These are phyloP conservation scores for Singerocomus inundabilis DNA, from an alignment of 1,284 basidiomycete species.

Conservation along the genomic window DNA sequence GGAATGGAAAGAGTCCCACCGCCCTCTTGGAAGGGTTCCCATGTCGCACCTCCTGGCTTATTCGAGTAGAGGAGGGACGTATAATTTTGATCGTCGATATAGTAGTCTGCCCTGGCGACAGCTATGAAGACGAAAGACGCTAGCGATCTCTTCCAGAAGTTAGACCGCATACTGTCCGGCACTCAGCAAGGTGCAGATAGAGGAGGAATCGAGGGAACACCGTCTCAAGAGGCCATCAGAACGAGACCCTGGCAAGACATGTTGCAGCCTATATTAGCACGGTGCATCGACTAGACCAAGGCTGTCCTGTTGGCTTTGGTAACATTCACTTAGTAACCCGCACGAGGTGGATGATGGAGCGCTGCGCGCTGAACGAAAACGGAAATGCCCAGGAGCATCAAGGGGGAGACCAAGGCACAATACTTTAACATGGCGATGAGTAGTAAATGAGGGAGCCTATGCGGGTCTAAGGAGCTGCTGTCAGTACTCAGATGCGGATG, in stretches of 20 bases:
- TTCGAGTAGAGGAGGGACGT: constrained; percentile 17
- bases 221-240: too few relatives aligned
- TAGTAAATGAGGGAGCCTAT: too few relatives aligned
- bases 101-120: constrained; percentile 15
- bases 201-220: background rate
- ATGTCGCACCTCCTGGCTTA: constrained; percentile 13
- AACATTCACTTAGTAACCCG: background rate
- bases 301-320: too few relatives aligned
- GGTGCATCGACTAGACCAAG: background rate
- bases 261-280: background rate
- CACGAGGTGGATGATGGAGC: too few relatives aligned
- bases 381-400: too few relatives aligned
- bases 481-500: too few relatives aligned
- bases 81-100: constrained; percentile 20
- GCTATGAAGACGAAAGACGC: constrained; percentile 1
- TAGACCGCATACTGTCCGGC: constrained; percentile 5
- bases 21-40: constrained; percentile 12
- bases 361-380: too few relatives aligned
- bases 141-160: constrained; percentile 1
- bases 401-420: too few relatives aligned
- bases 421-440: too few relatives aligned
- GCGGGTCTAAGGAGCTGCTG: too few relatives aligned
- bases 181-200: background rate
- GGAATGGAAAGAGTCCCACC: constrained; percentile 11
- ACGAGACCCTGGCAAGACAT: too few relatives aligned